A percentile compares a stretch with the other conserved stretches of the same genome.
Conservation (phyloP, 495 filamentous ascomycete species). For the Tirmania nivea region DNA sequence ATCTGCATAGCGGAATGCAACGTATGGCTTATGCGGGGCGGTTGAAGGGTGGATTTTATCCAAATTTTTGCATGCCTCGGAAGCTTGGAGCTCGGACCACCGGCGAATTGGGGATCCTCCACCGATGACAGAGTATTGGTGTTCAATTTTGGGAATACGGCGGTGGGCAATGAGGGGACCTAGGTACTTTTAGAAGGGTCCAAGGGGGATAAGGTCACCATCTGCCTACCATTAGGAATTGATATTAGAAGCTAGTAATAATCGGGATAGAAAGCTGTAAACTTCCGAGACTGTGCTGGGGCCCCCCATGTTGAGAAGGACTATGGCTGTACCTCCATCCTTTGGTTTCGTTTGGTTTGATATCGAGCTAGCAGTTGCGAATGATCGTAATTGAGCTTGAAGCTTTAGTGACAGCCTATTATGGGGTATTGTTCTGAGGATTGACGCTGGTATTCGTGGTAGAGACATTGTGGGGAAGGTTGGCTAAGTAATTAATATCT, state of each 20-base stretch:
- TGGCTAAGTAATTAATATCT: too few species aligned
- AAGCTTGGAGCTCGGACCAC: slow-evolving; percentile 86
- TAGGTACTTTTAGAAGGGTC: slow-evolving; percentile 73
- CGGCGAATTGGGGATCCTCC: slow-evolving; percentile 92
- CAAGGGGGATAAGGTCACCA: slow-evolving; percentile 87
- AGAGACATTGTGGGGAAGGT: too few species aligned
- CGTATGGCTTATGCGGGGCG: slow-evolving; percentile 93
- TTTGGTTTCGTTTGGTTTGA: not conserved
- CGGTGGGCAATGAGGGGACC: slow-evolving; percentile 67
- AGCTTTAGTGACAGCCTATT: not conserved
- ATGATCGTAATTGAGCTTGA: not conserved
- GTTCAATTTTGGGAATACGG: slow-evolving; percentile 82
- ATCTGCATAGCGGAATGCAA: slow-evolving; percentile 60
- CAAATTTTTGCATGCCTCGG: slow-evolving; percentile 87
- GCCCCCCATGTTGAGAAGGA: slow-evolving; percentile 98
- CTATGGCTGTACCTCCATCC: slow-evolving; percentile 55
- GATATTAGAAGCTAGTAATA: slow-evolving; percentile 27
- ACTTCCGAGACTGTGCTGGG: slow-evolving; percentile 79
- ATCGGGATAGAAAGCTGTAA: slow-evolving; percentile 67
- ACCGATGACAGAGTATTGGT: slow-evolving; percentile 88
- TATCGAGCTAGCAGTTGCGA: not conserved
- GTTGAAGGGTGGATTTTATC: slow-evolving; percentile 81
- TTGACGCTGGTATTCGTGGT: too few species aligned
- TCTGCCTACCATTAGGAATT: slow-evolving; percentile 40
- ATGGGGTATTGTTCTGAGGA: too few species aligned